Evolutionary conservation across 768 basidiomycete species (phyloP).

Genomic region (Mrakia blollopis): DNA sequence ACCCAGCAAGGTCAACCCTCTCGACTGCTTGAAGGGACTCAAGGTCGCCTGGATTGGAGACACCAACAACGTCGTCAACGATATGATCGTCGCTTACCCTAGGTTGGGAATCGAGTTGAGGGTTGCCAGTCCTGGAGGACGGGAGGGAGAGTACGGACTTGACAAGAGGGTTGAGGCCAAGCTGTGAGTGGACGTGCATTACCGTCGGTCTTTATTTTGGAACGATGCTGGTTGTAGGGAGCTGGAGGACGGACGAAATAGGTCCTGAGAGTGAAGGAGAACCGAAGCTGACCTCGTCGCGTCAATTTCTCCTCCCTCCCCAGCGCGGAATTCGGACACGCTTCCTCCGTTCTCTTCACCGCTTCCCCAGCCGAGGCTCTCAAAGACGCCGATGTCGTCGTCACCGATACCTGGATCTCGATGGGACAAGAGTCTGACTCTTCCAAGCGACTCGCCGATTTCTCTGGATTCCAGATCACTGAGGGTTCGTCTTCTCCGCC

Average conservation of each 20-base stretch:
- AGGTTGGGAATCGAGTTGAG: constrained; percentile 81
- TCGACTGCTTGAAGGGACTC: constrained; percentile 62
- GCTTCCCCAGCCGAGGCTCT: constrained; percentile 73
- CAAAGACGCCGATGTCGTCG: constrained; percentile 81
- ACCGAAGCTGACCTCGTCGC: not conserved
- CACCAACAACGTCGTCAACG: constrained; percentile 89
- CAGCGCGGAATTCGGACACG: constrained; percentile 39
- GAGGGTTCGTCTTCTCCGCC: constrained; percentile 48
- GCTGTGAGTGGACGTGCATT: constrained; percentile 55
- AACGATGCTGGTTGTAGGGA: constrained; percentile 64
- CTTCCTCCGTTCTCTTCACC: constrained; percentile 41
- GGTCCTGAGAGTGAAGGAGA: not conserved
- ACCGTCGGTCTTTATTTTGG: not conserved
- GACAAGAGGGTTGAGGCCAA: constrained; percentile 68
- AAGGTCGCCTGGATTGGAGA: constrained; percentile 93
- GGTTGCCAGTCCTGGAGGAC: constrained; percentile 67
- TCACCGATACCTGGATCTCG: constrained; percentile 99
- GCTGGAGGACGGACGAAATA: constrained; percentile 31
- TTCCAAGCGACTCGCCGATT: constrained; percentile 74
- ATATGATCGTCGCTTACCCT: constrained; percentile 93
- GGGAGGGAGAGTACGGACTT: constrained; percentile 43
- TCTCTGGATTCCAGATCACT: constrained; percentile 89
- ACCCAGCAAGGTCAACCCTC: constrained; percentile 42
- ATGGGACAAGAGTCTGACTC: constrained; percentile 99
- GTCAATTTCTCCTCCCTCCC: not conserved